Evolutionary conservation across 2,329 filamentous ascomycete species (phyloP), one percentile per base, ranked within the genome.

Genomic region (Colletotrichum zoysiae): DNA sequence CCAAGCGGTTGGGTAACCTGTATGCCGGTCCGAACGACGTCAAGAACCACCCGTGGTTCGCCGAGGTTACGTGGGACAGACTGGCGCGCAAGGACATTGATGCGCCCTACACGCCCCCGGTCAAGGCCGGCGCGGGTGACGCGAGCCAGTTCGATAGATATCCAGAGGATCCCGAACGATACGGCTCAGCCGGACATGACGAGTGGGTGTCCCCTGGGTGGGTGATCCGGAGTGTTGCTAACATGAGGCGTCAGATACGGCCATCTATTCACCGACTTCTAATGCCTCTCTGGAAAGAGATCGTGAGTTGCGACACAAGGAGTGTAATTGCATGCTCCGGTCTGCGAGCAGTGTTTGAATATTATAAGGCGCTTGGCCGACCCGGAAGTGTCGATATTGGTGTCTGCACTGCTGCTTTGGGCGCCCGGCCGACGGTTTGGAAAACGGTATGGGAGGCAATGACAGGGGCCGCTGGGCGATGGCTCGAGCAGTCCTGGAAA

Each of bases 121-220:
- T 99, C 73, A 93, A 96, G 81, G 95, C 94, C 53, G 96, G 96
- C 53, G 92, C 94, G 40, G 96, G 96, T 71, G 96, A 99, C 84
- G 94, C 96, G 63, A 98, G 95, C 83, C 93, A 98, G 82, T 99
- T 99, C 79, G 96, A 99, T 84, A 94, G 95, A 81, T 99, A 99
- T 82, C 95, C 96, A 1, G 96, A 99, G 82, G 96, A 99, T 82
- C 94, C 93, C 56, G 96, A 99, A 82, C 90, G 92, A 79, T 99
- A 99, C 80, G 96, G 96, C 50, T 85, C 88, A 76, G 84, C 84
- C 65, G 95, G 94, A 57, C 86, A 91, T 74, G 95, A 98, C 82
- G 92, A 94, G 95, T 98, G 87, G 86, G 95, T 93, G 67, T 57
- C 53, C 66, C 33, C 53, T 14, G 55, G 12, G 2, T n/a, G 44